phyloP scores from a whole-genome alignment of 345 rosid genomes.

The Hypericum androsaemum region DNA sequence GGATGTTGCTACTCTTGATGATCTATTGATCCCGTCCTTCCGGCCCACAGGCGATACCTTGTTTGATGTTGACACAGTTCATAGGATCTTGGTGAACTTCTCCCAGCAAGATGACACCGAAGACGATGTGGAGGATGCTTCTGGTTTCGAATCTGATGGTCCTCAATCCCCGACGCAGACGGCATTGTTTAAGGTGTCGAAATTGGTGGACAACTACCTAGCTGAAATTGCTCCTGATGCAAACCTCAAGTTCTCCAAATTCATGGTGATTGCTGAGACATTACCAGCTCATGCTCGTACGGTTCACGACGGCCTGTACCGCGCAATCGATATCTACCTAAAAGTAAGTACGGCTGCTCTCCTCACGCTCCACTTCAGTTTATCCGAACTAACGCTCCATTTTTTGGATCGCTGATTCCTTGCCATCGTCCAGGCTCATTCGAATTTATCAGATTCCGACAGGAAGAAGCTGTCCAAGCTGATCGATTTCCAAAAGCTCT shows the following conservation, averaged over 20 bases:
- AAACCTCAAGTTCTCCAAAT: constrained; percentile 80
- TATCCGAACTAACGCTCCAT: not conserved
- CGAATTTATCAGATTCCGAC: constrained; percentile 61
- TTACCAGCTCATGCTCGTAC: constrained; percentile 86
- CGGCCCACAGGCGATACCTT: constrained; percentile 77
- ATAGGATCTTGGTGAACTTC: constrained; percentile 82
- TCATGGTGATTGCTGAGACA: constrained; percentile 78
- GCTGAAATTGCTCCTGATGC: constrained; percentile 95
- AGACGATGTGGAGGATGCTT: constrained; percentile 69
- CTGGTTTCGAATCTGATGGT: constrained; percentile 71
- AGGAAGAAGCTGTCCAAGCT: constrained; percentile 70
- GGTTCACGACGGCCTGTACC: constrained; percentile 74
- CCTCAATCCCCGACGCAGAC: constrained; percentile 79
- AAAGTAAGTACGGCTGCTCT: constrained; percentile 37
- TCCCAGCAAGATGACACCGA: constrained; percentile 92
- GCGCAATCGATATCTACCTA: constrained; percentile 85
- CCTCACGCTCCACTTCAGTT: not conserved
- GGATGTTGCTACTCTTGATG: constrained; percentile 81
- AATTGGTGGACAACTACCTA: constrained; percentile 82
- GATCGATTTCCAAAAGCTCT: constrained; percentile 91
- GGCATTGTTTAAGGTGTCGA: constrained; percentile 69
- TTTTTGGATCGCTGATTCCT: not conserved
- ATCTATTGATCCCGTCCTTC: constrained; percentile 85
- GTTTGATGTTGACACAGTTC: constrained; percentile 88
- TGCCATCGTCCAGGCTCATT: constrained; percentile 55